Evolutionary conservation across 2,329 filamentous ascomycete species (phyloP).

Genomic region (Aphanocladium album): DNA sequence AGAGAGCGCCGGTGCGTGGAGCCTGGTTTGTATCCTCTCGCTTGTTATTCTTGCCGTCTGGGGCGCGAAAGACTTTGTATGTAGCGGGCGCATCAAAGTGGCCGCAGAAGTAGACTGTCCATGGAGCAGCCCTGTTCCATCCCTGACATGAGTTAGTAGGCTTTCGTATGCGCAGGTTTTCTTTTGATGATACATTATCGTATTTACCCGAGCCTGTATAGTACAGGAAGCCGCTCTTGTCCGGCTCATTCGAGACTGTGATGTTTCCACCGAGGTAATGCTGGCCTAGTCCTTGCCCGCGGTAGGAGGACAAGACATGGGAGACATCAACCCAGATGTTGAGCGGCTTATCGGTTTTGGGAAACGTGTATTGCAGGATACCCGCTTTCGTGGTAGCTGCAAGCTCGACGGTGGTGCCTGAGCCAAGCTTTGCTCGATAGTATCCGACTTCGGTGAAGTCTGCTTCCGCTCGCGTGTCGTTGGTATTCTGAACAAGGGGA

Average conservation of each 20-base stretch:
- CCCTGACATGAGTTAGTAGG: constrained; percentile 33
- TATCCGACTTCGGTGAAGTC: constrained; percentile 55
- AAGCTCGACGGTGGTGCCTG: constrained; percentile 53
- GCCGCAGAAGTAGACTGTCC: constrained; percentile 61
- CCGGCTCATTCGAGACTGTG: constrained; percentile 38
- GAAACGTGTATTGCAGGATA: constrained; percentile 58
- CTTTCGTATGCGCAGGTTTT: neutral
- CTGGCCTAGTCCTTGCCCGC: constrained; percentile 57
- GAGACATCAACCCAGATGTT: constrained; percentile 60
- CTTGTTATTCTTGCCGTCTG: constrained; percentile 17
- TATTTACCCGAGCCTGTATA: constrained; percentile 60
- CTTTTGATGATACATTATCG: constrained; percentile 43
- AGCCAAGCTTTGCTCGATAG: constrained; percentile 52
- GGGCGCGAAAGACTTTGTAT: constrained; percentile 40
- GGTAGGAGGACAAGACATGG: constrained; percentile 58
- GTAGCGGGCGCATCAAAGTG: constrained; percentile 46
- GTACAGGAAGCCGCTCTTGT: constrained; percentile 23
- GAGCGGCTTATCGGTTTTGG: constrained; percentile 30
- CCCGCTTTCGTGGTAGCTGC: constrained; percentile 52
- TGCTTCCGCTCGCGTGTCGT: constrained; percentile 46
- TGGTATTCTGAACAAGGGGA: constrained; percentile 50
- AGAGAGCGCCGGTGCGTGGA: constrained; percentile 46
- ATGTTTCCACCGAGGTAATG: constrained; percentile 58
- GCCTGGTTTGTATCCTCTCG: constrained; percentile 21
- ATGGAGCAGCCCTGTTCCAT: constrained; percentile 60